Percentiles rank a stretch among this genome's conserved stretches.
Evolutionary conservation across 345 rosid genomes (phyloP).

Genomic region (Lepidium didymum): DNA sequence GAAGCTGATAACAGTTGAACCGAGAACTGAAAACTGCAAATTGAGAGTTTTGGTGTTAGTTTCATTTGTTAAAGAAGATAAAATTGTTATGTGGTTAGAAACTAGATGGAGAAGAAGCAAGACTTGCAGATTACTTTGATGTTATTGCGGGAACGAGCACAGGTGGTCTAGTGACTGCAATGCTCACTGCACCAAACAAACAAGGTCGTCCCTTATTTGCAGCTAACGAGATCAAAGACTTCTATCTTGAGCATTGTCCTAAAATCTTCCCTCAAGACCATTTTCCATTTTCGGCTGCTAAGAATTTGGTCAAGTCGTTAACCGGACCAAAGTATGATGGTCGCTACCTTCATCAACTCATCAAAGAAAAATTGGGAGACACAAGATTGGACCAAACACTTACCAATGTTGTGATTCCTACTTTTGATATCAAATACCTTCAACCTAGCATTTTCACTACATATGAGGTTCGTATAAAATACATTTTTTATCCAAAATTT

Average conservation of each 20-base stretch:
- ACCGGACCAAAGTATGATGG: constrained; percentile 61
- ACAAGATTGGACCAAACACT: constrained; percentile 42
- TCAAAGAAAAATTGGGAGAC: constrained; percentile 40
- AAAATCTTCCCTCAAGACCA: constrained; percentile 45
- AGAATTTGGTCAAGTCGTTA: constrained; percentile 34
- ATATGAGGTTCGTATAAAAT: constrained; percentile 32
- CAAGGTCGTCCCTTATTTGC: constrained; percentile 50
- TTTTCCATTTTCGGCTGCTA: constrained; percentile 23
- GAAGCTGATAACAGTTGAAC: too few relatives aligned
- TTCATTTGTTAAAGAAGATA: too few relatives aligned
- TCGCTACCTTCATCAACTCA: constrained; percentile 34
- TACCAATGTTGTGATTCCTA: constrained; percentile 62
- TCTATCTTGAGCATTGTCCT: constrained; percentile 42
- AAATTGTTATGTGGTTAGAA: constrained; percentile 20
- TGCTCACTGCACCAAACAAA: constrained; percentile 50
- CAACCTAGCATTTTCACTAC: constrained; percentile 57
- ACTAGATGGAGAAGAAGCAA: constrained; percentile 50
- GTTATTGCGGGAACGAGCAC: too few relatives aligned
- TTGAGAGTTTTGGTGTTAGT: too few relatives aligned
- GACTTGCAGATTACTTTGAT: neutral
- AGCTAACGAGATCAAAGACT: constrained; percentile 48
- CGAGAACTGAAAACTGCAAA: too few relatives aligned
- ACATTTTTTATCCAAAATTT: too few relatives aligned
- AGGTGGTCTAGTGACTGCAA: constrained; percentile 31
- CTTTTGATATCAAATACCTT: constrained; percentile 57